phyloP scores from a whole-genome alignment of 345 rosid genomes.

The Adansonia digitata region DNA sequence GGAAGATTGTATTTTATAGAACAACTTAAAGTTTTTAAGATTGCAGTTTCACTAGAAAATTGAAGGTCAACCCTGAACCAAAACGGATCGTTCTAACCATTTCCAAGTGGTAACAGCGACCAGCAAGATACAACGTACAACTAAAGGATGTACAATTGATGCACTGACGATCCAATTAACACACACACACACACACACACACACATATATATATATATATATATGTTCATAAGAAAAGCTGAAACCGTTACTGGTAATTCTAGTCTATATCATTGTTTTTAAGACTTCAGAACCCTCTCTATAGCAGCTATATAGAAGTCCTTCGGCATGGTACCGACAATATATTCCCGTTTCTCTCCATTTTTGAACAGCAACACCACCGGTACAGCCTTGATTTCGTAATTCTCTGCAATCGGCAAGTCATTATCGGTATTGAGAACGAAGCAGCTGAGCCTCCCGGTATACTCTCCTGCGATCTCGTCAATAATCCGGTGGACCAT shows the following conservation, averaged over 20 bases:
- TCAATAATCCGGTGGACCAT: conserved; percentile 64
- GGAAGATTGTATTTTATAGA: background rate
- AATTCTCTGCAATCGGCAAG: conserved; percentile 60
- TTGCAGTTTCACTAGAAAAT: background rate
- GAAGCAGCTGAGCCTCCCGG: conserved; percentile 63
- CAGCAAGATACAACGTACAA: background rate
- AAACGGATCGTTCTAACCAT: background rate
- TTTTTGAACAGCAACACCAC: conserved; percentile 86
- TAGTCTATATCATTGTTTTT: conserved; percentile 22
- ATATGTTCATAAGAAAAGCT: background rate
- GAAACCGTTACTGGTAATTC: conserved; percentile 1
- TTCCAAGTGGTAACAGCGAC: background rate
- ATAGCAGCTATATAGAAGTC: conserved; percentile 84
- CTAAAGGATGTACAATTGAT: background rate
- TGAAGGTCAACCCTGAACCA: background rate
- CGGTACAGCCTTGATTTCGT: conserved; percentile 83
- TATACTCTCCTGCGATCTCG: conserved; percentile 77
- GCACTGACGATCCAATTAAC: background rate
- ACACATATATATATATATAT: too few relatives aligned
- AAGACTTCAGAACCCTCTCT: conserved; percentile 67
- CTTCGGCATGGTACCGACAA: conserved; percentile 95
- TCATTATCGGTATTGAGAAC: conserved; percentile 70
- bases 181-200: too few relatives aligned
- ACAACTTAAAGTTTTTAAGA: background rate
- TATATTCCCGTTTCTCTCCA: conserved; percentile 65